These are phyloP conservation scores for Colletotrichum melonis DNA, from an alignment of 2,329 filamentous ascomycete genomes.

Conservation along the genomic window DNA sequence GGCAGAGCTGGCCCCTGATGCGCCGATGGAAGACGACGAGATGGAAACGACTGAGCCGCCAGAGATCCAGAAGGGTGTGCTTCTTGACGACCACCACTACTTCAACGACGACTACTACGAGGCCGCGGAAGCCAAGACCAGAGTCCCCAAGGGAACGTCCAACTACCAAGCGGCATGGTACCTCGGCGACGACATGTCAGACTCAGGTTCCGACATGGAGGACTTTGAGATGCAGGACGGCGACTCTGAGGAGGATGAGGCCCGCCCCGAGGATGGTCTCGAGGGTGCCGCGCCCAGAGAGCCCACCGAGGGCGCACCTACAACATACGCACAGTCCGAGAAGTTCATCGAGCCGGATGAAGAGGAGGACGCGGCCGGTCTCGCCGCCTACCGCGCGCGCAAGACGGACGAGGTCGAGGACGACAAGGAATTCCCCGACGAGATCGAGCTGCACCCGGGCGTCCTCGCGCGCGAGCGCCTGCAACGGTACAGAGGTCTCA, in stretches of 20 bases:
- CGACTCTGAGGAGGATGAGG: constrained; percentile 64
- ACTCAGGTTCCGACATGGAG: constrained; percentile 86
- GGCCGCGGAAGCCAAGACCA: constrained; percentile 72
- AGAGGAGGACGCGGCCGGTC: constrained; percentile 79
- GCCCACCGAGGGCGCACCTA: constrained; percentile 81
- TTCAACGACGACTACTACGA: constrained; percentile 85
- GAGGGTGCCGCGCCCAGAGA: constrained; percentile 75
- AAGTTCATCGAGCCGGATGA: constrained; percentile 90
- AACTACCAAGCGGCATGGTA: constrained; percentile 97
- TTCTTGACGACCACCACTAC: constrained; percentile 97
- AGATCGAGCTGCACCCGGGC: constrained; percentile 92
- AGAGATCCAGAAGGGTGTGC: constrained; percentile 80
- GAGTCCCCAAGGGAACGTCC: constrained; percentile 90
- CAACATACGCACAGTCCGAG: constrained; percentile 94
- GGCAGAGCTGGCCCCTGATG: constrained; percentile 86
- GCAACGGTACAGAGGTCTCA: constrained; percentile 88
- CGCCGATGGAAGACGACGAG: constrained; percentile 69
- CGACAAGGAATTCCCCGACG: constrained; percentile 95
- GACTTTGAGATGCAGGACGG: constrained; percentile 70
- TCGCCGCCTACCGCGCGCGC: constrained; percentile 83
- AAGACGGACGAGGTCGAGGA: constrained; percentile 87
- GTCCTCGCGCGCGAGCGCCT: constrained; percentile 88
- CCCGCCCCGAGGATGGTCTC: constrained; percentile 84
- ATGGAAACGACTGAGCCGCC: constrained; percentile 54
- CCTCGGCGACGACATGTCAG: constrained; percentile 79